Evolutionary conservation across 2,329 filamentous ascomycete species (phyloP).

Genomic region (Aureobasidium musti): DNA sequence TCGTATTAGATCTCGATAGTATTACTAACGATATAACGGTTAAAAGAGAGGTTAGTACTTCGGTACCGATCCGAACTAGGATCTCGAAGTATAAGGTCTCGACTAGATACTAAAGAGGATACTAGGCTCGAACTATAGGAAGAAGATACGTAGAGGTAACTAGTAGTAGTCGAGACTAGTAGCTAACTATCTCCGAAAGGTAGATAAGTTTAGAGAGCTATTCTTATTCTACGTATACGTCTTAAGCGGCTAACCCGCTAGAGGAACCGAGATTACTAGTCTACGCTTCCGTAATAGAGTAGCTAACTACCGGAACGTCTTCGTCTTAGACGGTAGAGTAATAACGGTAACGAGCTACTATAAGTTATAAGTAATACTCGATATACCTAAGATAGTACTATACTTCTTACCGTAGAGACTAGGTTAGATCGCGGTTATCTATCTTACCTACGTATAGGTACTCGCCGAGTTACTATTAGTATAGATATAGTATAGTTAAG

Average conservation of each 20-base stretch:
- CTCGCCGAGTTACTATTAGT: neutral
- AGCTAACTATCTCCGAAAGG: slow-evolving; percentile 24
- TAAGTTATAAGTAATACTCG: slow-evolving; percentile 36
- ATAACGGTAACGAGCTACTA: slow-evolving; percentile 36
- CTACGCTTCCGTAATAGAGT: too few species aligned
- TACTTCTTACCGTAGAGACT: slow-evolving; percentile 35
- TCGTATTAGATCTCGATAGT: slow-evolving; percentile 30
- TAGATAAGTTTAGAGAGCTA: slow-evolving; percentile 32
- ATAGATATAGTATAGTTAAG: neutral
- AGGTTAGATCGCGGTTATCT: slow-evolving; percentile 35
- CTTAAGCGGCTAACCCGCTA: slow-evolving; percentile 30
- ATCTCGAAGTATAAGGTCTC: too few species aligned
- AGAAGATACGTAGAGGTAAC: too few species aligned
- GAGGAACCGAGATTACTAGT: slow-evolving; percentile 34
- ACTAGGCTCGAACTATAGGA: too few species aligned
- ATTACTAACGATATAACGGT: too few species aligned
- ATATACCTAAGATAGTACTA: slow-evolving; percentile 37
- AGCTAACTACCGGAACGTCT: too few species aligned
- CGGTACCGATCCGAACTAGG: too few species aligned
- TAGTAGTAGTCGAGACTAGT: too few species aligned
- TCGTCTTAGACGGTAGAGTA: too few species aligned
- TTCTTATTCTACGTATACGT: slow-evolving; percentile 32
- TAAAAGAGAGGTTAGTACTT: too few species aligned
- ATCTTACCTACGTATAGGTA: slow-evolving; percentile 34
- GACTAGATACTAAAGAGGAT: slow-evolving; percentile 17